Evolutionary conservation across 805 yeast species (phyloP), one percentile per base, ranked within the genome.

Genomic region (Sungouiozyma ichnusensis): DNA sequence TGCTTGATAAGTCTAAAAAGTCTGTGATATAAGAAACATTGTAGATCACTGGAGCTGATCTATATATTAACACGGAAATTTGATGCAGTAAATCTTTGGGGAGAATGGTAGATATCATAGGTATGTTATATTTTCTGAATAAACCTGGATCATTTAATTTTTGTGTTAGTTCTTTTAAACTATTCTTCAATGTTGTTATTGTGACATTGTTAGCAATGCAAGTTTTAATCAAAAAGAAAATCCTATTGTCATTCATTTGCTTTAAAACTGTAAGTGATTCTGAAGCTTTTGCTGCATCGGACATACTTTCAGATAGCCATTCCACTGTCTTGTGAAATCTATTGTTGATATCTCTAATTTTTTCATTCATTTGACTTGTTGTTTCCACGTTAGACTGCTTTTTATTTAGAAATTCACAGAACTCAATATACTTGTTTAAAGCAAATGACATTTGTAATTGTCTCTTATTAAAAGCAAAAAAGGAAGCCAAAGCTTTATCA

Each of bases 381-480:
- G 14, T 24, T 11, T 24, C 29, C 11, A 24, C 11, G 11, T 24
- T 24, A 11, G 29, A 27, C n/a, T 35, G 18, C 20, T 33, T 24
- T 32, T 66, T 60, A 47, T 62, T 65, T 20, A 66, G 57, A 2
- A 35, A 15, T 42, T 77, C 81, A 19, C 76, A 66, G 36, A 74
- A 62, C 14, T 68, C 68, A 11, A 81, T 44, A 41, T 73, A 69
- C 44, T 73, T 73, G 1, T 49, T 45, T 6, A 85, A 41, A 1
- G 75, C 85, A 2, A 64, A 57, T 2, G 82, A 63, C 20, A 75
- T 58, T 48, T 79, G 80, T 38, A 71, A 69, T 54, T 86, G 95
- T 39, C 95, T 69, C 51, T 70, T 74, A 39, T 75, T 71, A 32
- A 85, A 73, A 0, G 95, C 90, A 44, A 68, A 61, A 50, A 86